Evolutionary conservation across 108 stramenopile genomes (phyloP).

Genomic region (Conticribra weissflogii): DNA sequence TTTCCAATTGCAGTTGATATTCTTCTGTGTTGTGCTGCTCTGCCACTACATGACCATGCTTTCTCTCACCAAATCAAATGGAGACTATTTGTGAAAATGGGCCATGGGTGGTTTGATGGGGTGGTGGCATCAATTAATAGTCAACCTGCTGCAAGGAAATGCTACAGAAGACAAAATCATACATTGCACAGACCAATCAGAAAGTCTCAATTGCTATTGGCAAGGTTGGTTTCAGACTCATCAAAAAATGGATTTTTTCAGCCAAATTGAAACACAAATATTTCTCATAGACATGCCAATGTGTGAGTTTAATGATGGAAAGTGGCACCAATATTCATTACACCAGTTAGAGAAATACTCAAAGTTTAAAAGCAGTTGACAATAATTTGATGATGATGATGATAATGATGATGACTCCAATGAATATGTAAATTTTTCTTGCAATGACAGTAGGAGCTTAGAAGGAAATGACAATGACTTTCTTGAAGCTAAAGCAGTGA

Average conservation of each 20-base stretch:
- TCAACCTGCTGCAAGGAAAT: no score
- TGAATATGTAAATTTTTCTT: no score
- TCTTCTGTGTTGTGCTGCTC: no score
- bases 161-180: not conserved
- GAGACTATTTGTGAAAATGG: no score
- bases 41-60: no score
- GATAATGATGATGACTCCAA: not conserved
- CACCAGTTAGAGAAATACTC: not conserved
- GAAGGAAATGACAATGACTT: no score
- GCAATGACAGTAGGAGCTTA: not conserved
- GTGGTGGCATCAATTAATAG: no score
- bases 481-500: no score
- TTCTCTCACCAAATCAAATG: no score
- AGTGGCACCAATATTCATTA: not conserved
- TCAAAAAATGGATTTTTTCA: not conserved
- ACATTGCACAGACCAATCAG: not conserved
- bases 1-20: conserved; percentile 5
- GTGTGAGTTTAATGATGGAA: not conserved
- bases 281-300: not conserved
- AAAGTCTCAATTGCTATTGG: not conserved
- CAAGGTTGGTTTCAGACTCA: not conserved
- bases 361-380: not conserved
- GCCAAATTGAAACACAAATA: not conserved
- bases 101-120: no score
- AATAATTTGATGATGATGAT: not conserved